phyloP scores from a whole-genome alignment of 495 filamentous ascomycete species.

The Aspergillus hancockii region DNA sequence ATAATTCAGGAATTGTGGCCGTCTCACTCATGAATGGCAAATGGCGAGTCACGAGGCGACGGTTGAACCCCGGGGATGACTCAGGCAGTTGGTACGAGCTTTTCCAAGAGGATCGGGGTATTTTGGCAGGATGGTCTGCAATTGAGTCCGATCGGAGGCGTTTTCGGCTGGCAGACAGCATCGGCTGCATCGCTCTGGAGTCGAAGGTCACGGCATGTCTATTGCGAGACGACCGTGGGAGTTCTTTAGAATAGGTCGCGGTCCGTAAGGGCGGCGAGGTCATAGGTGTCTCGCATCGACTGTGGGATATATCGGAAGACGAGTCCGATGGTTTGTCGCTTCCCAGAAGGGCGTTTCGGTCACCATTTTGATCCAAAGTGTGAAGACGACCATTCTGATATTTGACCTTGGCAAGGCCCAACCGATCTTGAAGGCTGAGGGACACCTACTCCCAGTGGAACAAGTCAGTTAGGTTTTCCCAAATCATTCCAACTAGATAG shows the following conservation, averaged over 20 bases:
- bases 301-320: slow-evolving; percentile 63
- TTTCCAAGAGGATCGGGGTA: slow-evolving; percentile 68
- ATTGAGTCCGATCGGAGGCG: slow-evolving; percentile 70
- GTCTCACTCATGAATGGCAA: slow-evolving; percentile 72
- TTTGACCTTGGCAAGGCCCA: slow-evolving; percentile 95
- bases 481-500: neutral
- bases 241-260: slow-evolving; percentile 45
- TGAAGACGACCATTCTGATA: slow-evolving; percentile 73
- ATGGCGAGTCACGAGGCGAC: slow-evolving; percentile 33
- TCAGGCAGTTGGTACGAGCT: slow-evolving; percentile 70
- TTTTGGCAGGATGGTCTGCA: slow-evolving; percentile 55
- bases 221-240: slow-evolving; percentile 46
- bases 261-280: slow-evolving; percentile 44
- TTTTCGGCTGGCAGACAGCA: slow-evolving; percentile 56
- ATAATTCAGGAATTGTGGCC: slow-evolving; percentile 63
- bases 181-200: slow-evolving; percentile 46
- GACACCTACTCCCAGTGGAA: slow-evolving; percentile 65
- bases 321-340: slow-evolving; percentile 66
- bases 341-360: slow-evolving; percentile 36
- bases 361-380: slow-evolving; percentile 58
- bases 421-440: slow-evolving; percentile 82
- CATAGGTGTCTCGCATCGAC: slow-evolving; percentile 48
- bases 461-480: slow-evolving; percentile 8
- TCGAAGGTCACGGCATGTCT: slow-evolving; percentile 52
- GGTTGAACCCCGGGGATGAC: slow-evolving; percentile 70